phyloP scores from a whole-genome alignment of 169 alveolate genomes.

The Prorocentrum cordatum region DNA sequence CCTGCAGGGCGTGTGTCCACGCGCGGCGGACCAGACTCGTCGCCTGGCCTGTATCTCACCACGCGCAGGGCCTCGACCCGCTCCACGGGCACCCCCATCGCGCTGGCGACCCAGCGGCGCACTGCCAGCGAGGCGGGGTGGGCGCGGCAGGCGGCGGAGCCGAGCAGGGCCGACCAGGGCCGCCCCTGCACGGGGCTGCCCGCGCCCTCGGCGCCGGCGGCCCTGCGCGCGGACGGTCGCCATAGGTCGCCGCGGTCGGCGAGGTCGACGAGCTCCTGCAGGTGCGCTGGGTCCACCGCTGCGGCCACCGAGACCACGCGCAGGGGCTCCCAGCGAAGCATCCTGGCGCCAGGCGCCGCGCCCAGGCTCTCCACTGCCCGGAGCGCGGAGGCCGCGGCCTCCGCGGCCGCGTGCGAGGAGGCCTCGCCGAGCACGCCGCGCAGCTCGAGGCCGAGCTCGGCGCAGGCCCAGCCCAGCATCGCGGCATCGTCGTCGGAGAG shows the following conservation, averaged over 20 bases:
- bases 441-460: too few species aligned
- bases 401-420: too few species aligned
- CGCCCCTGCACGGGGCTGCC: not conserved
- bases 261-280: too few species aligned
- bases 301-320: too few species aligned
- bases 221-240: slow-evolving; percentile 51
- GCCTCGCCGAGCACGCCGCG: too few species aligned
- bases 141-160: not conserved
- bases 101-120: slow-evolving; percentile 1
- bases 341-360: too few species aligned
- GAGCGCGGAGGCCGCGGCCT: too few species aligned
- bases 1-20: not conserved
- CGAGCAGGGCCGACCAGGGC: slow-evolving; percentile 33
- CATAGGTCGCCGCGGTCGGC: slow-evolving; percentile 7
- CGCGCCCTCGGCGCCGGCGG: not conserved
- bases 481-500: too few species aligned
- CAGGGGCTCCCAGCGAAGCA: too few species aligned
- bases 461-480: too few species aligned
- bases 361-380: too few species aligned
- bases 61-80: slow-evolving; percentile 37
- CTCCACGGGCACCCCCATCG: slow-evolving; percentile 14
- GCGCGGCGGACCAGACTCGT: not conserved
- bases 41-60: not conserved
- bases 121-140: not conserved
- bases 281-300: too few species aligned